These are phyloP conservation scores for Porodaedalea pini DNA, from an alignment of 1,284 basidiomycete species.

Conservation along the genomic window DNA sequence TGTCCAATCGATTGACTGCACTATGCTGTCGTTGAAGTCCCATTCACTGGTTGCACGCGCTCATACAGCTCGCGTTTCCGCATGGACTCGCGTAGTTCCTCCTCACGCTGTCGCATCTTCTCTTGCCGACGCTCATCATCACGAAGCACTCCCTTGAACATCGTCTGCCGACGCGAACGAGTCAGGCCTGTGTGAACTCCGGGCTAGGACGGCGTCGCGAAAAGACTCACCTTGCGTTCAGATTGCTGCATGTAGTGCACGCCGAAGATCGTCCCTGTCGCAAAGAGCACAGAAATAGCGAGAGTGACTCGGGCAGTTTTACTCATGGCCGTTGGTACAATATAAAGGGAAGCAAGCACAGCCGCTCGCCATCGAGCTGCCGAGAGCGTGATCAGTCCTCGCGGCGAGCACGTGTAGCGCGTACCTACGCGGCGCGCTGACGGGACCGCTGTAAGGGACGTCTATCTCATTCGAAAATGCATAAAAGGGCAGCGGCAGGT, in stretches of 20 bases:
- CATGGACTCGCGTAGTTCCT: conserved; percentile 61
- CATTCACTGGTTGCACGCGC: conserved; percentile 51
- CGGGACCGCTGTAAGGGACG: no score
- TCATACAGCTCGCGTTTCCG: conserved; percentile 67
- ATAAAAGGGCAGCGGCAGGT: not conserved
- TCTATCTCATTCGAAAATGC: no score
- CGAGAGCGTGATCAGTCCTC: not conserved
- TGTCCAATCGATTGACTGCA: not conserved
- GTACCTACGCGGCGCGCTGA: not conserved
- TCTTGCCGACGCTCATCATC: conserved; percentile 79
- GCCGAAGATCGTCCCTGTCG: conserved; percentile 78
- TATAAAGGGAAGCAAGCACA: not conserved
- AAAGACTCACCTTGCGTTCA: conserved; percentile 71
- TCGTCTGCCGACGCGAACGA: conserved; percentile 51
- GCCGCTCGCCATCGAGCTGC: not conserved
- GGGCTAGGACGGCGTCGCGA: conserved; percentile 5
- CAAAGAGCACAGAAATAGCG: conserved; percentile 60
- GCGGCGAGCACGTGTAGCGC: not conserved
- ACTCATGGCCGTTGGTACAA: conserved; percentile 49
- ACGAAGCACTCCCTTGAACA: conserved; percentile 86
- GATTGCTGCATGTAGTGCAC: conserved; percentile 88
- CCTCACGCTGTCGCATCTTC: conserved; percentile 67
- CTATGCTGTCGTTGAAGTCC: not conserved
- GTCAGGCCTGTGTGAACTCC: not conserved
- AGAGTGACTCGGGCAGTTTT: conserved; percentile 77